These are phyloP conservation scores for Hypoxylon cercidicola DNA, from an alignment of 495 filamentous ascomycete species.

Conservation along the genomic window DNA sequence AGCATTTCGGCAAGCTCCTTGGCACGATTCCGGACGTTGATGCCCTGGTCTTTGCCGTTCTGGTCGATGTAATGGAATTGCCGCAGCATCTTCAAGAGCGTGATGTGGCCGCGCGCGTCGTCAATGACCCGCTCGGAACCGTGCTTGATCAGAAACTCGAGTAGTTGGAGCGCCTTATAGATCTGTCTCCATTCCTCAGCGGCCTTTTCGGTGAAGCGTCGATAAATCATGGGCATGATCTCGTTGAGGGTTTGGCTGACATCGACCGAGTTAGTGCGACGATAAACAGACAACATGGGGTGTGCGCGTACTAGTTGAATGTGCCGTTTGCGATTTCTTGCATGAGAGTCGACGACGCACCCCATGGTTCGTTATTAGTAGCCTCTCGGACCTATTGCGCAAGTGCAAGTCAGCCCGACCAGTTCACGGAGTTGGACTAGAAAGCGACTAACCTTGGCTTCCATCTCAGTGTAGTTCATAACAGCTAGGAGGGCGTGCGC, in stretches of 20 bases:
- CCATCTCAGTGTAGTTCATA: slow-evolving; percentile 99
- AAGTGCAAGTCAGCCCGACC: slow-evolving; percentile 25
- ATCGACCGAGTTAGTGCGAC: slow-evolving; percentile 7
- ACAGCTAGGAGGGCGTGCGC: slow-evolving; percentile 70
- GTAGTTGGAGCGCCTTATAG: slow-evolving; percentile 95
- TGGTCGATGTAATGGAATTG: slow-evolving; percentile 98
- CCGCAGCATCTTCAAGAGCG: slow-evolving; percentile 95
- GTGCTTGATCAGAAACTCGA: slow-evolving; percentile 98
- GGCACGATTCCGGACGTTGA: slow-evolving; percentile 96
- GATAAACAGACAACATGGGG: not conserved
- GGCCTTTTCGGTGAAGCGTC: slow-evolving; percentile 96
- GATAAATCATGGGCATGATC: slow-evolving; percentile 99
- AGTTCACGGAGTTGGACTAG: not conserved
- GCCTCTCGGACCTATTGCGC: slow-evolving; percentile 83
- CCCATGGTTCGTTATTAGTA: slow-evolving; percentile 98
- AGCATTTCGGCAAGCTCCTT: slow-evolving; percentile 95
- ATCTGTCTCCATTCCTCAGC: slow-evolving; percentile 99
- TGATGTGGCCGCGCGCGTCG: slow-evolving; percentile 94
- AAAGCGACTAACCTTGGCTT: slow-evolving; percentile 79
- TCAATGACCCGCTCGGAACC: slow-evolving; percentile 98
- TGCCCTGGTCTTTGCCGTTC: slow-evolving; percentile 97
- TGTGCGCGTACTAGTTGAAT: slow-evolving; percentile 85
- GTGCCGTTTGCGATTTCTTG: slow-evolving; percentile 99
- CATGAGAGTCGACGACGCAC: slow-evolving; percentile 84
- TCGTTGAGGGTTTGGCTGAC: slow-evolving; percentile 93